Evolutionary conservation across 352 stramenopile genomes (phyloP).

Genomic region (Globisporangium solare): DNA sequence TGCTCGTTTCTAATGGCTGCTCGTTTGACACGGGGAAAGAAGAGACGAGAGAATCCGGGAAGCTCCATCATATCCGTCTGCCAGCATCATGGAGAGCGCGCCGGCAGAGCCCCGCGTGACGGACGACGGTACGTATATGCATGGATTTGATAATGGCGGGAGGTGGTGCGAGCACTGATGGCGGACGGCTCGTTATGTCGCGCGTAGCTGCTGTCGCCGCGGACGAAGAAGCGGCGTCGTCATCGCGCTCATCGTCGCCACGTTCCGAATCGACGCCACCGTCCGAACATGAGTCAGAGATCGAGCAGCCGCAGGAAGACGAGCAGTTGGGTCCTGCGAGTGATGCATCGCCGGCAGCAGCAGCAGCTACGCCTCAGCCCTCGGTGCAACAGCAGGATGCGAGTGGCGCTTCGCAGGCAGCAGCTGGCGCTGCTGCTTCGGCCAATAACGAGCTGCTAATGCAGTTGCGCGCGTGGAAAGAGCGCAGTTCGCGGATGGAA

Average conservation of each 20-base stretch:
- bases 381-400: background rate
- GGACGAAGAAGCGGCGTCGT: background rate
- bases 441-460: conserved; percentile 20
- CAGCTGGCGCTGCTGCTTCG: background rate
- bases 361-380: background rate
- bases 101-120: background rate
- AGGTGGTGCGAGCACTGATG: too few species aligned
- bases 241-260: background rate
- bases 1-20: background rate
- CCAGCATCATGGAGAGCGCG: background rate
- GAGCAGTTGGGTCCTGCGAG: background rate
- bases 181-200: background rate
- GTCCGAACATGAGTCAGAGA: background rate
- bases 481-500: conserved; percentile 55
- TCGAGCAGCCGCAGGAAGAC: background rate
- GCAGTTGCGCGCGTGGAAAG: conserved; percentile 55
- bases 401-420: background rate
- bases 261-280: background rate
- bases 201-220: background rate
- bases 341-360: background rate
- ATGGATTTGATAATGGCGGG: background rate
- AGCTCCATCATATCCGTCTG: too few species aligned
- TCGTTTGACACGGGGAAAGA: background rate
- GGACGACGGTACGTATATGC: background rate
- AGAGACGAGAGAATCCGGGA: background rate